Percentiles rank a stretch among this genome's conserved stretches.
phyloP scores from a whole-genome alignment of 176 grass and related monocot genomes.

The Oryza glumipatula region DNA sequence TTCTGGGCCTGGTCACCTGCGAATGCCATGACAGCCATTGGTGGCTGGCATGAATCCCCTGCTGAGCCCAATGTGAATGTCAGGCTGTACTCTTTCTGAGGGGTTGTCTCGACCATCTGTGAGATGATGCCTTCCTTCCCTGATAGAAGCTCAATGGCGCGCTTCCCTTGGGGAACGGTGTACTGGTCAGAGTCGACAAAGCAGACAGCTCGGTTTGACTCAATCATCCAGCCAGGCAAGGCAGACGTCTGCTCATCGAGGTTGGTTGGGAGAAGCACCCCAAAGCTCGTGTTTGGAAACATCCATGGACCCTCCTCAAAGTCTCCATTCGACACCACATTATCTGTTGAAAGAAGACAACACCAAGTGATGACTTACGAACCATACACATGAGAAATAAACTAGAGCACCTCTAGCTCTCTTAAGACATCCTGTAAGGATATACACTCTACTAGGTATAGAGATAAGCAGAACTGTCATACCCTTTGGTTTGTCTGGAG shows the following conservation, averaged over 20 bases:
- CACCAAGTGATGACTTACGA: neutral
- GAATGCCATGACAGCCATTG: conserved; percentile 90
- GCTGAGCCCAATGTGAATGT: conserved; percentile 73
- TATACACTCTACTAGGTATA: neutral
- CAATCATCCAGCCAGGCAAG: conserved; percentile 86
- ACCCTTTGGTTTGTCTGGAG: conserved; percentile 80
- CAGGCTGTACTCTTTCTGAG: conserved; percentile 84
- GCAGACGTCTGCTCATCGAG: conserved; percentile 85
- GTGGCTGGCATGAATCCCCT: conserved; percentile 79
- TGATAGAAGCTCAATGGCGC: conserved; percentile 88
- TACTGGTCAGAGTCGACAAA: conserved; percentile 82
- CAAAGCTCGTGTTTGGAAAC: conserved; percentile 89
- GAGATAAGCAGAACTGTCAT: neutral
- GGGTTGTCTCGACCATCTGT: conserved; percentile 93
- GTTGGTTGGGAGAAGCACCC: conserved; percentile 92
- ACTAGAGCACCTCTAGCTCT: neutral
- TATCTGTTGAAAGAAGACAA: conserved; percentile 61
- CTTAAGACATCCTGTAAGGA: neutral
- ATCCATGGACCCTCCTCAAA: conserved; percentile 99
- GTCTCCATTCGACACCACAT: conserved; percentile 83
- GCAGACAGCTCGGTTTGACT: conserved; percentile 89
- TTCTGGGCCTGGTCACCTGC: conserved; percentile 86
- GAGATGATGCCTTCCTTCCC: conserved; percentile 99
- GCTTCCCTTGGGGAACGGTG: conserved; percentile 85
- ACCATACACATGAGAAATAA: neutral